These are phyloP conservation scores for Microcos paniculata DNA, from an alignment of 345 rosid genomes.

Conservation along the genomic window DNA sequence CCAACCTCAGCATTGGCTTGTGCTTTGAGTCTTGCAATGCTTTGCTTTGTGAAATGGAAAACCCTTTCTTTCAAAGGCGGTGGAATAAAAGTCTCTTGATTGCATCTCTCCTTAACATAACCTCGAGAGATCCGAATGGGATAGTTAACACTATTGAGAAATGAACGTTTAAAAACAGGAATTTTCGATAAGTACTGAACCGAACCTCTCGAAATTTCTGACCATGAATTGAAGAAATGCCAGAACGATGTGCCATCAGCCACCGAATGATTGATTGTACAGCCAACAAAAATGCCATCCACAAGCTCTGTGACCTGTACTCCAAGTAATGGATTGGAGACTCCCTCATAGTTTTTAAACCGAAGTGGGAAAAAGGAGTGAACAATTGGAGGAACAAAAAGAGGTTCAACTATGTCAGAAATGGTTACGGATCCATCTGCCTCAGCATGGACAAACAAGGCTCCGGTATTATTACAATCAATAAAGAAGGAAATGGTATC, in stretches of 20 bases:
- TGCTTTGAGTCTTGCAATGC: conserved; percentile 36
- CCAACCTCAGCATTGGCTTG: conserved; percentile 35
- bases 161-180: conserved; percentile 16
- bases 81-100: neutral
- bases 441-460: conserved; percentile 29
- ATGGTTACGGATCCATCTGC: conserved; percentile 29
- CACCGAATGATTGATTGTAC: conserved; percentile 30
- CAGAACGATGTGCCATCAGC: conserved; percentile 44
- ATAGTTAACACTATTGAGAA: neutral
- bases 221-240: conserved; percentile 48
- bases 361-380: conserved; percentile 42
- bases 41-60: conserved; percentile 33
- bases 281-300: conserved; percentile 43
- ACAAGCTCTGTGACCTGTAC: conserved; percentile 46
- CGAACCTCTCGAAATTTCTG: conserved; percentile 31
- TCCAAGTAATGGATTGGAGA: conserved; percentile 37
- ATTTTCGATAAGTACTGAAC: neutral
- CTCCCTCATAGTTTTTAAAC: conserved; percentile 28
- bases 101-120: too few species aligned
- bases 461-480: conserved; percentile 13
- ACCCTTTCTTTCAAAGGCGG: conserved; percentile 19
- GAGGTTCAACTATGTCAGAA: conserved; percentile 22
- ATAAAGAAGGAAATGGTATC: conserved; percentile 3
- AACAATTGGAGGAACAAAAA: conserved; percentile 29
- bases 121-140: conserved; percentile 18